These are phyloP conservation scores for Ilyonectria mors-panacis DNA, from an alignment of 2,329 filamentous ascomycete genomes.

Conservation along the genomic window DNA sequence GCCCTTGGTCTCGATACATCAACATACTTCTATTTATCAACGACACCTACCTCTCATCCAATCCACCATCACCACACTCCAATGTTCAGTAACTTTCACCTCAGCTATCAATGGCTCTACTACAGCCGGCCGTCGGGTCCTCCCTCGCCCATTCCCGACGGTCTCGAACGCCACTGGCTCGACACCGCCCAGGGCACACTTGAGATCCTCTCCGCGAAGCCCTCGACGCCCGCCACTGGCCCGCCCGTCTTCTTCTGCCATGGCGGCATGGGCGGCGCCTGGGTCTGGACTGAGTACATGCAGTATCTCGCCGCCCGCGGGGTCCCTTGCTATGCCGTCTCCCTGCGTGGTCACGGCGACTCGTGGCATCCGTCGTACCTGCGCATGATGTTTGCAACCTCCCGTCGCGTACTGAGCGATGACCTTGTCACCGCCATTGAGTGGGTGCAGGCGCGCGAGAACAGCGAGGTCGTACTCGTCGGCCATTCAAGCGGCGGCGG, in stretches of 20 bases:
- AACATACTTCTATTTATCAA: background rate
- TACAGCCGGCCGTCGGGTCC: constrained; percentile 44
- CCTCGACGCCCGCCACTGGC: constrained; percentile 38
- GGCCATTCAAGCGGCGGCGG: constrained; percentile 68
- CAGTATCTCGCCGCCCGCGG: constrained; percentile 60
- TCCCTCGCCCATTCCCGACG: constrained; percentile 49
- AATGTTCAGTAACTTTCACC: constrained; percentile 46
- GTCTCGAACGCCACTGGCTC: constrained; percentile 61
- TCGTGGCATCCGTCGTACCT: constrained; percentile 66
- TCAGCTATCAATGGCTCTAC: constrained; percentile 47
- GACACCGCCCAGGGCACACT: constrained; percentile 60
- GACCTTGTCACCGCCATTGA: constrained; percentile 61
- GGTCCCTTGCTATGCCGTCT: constrained; percentile 67
- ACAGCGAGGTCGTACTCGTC: constrained; percentile 58
- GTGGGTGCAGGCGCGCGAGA: constrained; percentile 51
- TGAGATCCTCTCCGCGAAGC: constrained; percentile 64
- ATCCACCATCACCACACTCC: constrained; percentile 1
- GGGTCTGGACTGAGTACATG: constrained; percentile 68
- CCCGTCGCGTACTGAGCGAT: constrained; percentile 57
- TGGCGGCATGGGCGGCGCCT: constrained; percentile 68
- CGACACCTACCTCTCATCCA: background rate
- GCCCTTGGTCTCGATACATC: background rate
- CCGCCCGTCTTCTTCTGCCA: constrained; percentile 66
- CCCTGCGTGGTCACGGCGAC: constrained; percentile 66
- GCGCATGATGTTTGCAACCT: constrained; percentile 63